Evolutionary conservation across 768 basidiomycete species (phyloP).

Genomic region (Tulasnella calospora): DNA sequence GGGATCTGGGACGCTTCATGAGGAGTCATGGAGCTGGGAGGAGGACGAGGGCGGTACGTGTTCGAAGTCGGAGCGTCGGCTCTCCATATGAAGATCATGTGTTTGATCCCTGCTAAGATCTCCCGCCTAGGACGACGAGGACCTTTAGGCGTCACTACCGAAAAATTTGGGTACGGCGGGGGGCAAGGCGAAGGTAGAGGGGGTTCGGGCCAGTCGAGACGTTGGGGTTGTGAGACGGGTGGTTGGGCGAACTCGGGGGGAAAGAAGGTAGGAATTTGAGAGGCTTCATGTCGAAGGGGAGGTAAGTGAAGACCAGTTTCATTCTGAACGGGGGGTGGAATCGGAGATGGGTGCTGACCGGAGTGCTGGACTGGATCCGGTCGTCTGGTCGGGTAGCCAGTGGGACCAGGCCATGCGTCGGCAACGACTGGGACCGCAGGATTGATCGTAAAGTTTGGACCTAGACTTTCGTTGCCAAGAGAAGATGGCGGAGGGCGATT

Average conservation of each 20-base stretch:
- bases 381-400: background rate
- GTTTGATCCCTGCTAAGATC: constrained; percentile 2
- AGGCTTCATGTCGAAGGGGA: background rate
- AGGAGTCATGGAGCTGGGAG: background rate
- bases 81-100: constrained; percentile 20
- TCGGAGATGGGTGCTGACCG: background rate
- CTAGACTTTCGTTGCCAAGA: background rate
- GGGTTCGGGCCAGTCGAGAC: background rate
- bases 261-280: background rate
- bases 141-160: background rate
- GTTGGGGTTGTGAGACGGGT: background rate
- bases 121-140: constrained; percentile 11
- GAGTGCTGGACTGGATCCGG: background rate
- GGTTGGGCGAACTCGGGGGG: background rate
- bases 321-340: background rate
- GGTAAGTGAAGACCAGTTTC: background rate
- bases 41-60: background rate
- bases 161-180: background rate
- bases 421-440: background rate
- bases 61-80: background rate
- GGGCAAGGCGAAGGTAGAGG: background rate
- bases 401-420: background rate
- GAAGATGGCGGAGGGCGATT: background rate
- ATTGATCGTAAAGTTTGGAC: background rate
- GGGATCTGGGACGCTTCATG: background rate